Evolutionary conservation across 331 rosid genomes (phyloP).

Genomic region (Stylosanthes scabra): DNA sequence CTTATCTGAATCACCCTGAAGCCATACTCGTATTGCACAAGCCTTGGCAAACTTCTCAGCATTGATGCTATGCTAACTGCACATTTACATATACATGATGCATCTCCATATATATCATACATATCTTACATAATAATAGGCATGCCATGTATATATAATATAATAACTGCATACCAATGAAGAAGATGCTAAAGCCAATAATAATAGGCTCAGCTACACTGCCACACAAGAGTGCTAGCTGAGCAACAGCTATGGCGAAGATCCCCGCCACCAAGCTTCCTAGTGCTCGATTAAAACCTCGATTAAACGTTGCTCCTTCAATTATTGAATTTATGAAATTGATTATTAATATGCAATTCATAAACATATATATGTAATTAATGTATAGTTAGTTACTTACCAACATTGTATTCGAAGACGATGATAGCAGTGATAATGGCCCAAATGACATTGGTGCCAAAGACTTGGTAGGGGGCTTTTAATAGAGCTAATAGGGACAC

Average conservation of each 20-base stretch:
- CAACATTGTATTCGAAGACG: slow-evolving; percentile 82
- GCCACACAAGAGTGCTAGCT: slow-evolving; percentile 53
- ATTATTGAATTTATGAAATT: neutral
- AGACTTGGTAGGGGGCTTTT: slow-evolving; percentile 67
- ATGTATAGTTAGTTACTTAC: slow-evolving; percentile 39
- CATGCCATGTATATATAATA: neutral
- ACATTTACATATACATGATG: neutral
- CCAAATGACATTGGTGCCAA: slow-evolving; percentile 76
- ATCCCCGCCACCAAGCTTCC: slow-evolving; percentile 77
- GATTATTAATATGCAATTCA: neutral
- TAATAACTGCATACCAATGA: slow-evolving; percentile 49
- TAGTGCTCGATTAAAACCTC: slow-evolving; percentile 74
- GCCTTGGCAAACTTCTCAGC: slow-evolving; percentile 66
- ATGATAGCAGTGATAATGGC: slow-evolving; percentile 79
- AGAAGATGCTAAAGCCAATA: slow-evolving; percentile 70
- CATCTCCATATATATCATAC: neutral
- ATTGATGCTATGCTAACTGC: slow-evolving; percentile 69
- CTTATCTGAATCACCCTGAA: slow-evolving; percentile 65
- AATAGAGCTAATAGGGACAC: slow-evolving; percentile 67
- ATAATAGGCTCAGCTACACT: slow-evolving; percentile 63
- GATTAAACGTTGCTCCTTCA: slow-evolving; percentile 78
- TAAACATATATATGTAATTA: neutral
- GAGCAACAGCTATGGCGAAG: slow-evolving; percentile 66
- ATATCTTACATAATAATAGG: neutral
- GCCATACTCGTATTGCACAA: slow-evolving; percentile 70